Conservation (phyloP, 495 filamentous ascomycete species). For the Trichoderma parareesei region DNA sequence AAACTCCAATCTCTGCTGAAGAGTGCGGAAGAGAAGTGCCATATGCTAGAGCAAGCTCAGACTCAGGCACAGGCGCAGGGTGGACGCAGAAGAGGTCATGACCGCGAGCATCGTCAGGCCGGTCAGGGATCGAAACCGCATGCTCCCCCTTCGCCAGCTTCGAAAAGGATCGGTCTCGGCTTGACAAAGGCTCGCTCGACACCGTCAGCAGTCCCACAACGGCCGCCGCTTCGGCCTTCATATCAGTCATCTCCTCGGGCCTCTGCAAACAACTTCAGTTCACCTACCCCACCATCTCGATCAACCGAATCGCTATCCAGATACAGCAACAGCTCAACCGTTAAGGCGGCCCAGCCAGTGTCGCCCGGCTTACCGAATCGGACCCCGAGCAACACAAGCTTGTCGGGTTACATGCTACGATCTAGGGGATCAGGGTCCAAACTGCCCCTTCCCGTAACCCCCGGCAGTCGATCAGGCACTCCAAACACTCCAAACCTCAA, state of each 20-base stretch:
- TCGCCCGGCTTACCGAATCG: neutral
- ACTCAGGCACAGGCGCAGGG: no score
- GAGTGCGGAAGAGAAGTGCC: neutral
- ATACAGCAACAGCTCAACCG: neutral
- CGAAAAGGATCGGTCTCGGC: neutral
- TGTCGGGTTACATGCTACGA: constrained; percentile 11
- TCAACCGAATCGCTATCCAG: neutral
- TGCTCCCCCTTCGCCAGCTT: neutral
- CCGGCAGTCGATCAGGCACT: constrained; percentile 9
- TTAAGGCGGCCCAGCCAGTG: neutral
- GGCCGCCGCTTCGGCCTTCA: neutral
- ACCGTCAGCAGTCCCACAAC: neutral
- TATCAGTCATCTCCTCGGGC: neutral
- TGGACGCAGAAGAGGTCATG: no score
- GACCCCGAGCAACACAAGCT: neutral
- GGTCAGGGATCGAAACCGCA: neutral
- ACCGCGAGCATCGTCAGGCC: neutral
- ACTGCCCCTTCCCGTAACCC: constrained; percentile 8
- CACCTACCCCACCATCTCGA: neutral
- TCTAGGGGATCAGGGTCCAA: constrained; percentile 6
- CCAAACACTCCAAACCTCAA: constrained; percentile 11
- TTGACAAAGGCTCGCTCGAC: neutral
- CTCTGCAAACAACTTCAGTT: neutral
- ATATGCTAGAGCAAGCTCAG: neutral
- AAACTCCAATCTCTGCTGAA: neutral